Percentiles rank a stretch among this genome's conserved stretches.
phyloP scores from a whole-genome alignment of 2,329 filamentous ascomycete species.

The Thielaviopsis ethacetica region DNA sequence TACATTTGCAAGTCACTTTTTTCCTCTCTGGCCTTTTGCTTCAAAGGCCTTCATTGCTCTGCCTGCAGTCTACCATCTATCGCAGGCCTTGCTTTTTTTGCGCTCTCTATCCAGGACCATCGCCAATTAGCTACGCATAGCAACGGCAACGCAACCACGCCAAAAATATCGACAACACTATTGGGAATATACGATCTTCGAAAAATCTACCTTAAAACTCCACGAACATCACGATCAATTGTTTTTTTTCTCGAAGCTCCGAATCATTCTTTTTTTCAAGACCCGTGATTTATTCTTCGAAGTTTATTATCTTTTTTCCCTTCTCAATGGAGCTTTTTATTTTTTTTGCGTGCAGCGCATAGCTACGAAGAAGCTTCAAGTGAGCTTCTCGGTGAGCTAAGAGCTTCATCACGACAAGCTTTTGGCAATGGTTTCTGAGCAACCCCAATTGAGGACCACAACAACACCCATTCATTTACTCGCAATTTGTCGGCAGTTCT shows the following conservation, averaged over 20 bases:
- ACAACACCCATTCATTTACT: neutral
- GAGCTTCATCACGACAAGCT: neutral
- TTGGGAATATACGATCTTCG: neutral
- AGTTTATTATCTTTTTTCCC: neutral
- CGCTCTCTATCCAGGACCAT: slow-evolving; percentile 16
- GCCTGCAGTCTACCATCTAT: neutral
- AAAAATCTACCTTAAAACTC: neutral
- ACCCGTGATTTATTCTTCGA: neutral
- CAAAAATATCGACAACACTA: neutral
- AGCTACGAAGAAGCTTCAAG: neutral
- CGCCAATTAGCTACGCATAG: neutral
- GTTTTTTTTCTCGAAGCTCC: neutral
- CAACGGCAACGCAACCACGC: neutral
- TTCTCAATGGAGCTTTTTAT: neutral
- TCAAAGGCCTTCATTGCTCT: neutral
- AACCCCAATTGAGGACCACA: neutral
- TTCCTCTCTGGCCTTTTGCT: slow-evolving; percentile 9
- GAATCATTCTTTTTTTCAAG: neutral
- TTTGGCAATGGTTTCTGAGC: neutral
- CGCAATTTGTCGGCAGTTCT: neutral
- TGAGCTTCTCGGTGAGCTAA: neutral
- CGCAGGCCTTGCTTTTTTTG: slow-evolving; percentile 1
- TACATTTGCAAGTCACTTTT: slow-evolving; percentile 16
- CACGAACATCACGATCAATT: neutral
- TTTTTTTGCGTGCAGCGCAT: neutral